Conservation (phyloP, 257 asterid genomes). For the Gentiana dahurica region DNA sequence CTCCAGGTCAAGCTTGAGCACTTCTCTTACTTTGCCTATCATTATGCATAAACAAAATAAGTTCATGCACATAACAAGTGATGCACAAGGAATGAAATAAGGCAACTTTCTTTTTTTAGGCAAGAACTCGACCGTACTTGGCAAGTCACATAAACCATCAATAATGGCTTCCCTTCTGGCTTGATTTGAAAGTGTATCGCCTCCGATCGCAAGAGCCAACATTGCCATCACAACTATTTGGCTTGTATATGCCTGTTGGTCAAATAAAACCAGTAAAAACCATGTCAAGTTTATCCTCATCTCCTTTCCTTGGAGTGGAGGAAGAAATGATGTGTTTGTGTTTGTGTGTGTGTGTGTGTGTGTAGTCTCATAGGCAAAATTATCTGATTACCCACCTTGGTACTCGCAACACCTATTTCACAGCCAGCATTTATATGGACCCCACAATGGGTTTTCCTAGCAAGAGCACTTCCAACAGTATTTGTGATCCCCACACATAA, state of each 20-base stretch:
- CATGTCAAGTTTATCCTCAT: not conserved
- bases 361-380: not conserved
- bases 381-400: conserved; percentile 47
- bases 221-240: conserved; percentile 97
- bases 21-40: conserved; percentile 81
- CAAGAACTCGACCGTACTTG: conserved; percentile 39
- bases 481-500: conserved; percentile 96
- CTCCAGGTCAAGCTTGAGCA: conserved; percentile 83
- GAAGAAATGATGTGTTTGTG: too few relatives aligned
- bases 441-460: conserved; percentile 93
- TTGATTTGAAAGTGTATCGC: conserved; percentile 67
- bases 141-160: conserved; percentile 82
- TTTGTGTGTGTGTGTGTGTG: too few relatives aligned
- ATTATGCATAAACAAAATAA: conserved; percentile 12
- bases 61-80: not conserved
- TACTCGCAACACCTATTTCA: conserved; percentile 98
- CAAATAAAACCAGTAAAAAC: conserved; percentile 11
- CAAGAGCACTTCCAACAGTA: conserved; percentile 98
- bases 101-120: too few relatives aligned
- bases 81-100: not conserved
- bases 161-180: conserved; percentile 80
- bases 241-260: conserved; percentile 88
- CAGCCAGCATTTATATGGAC: conserved; percentile 98
- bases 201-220: conserved; percentile 95
- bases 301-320: too few relatives aligned